Conservation (phyloP, 2,329 filamentous ascomycete species). For the Chaetomium sp. region DNA sequence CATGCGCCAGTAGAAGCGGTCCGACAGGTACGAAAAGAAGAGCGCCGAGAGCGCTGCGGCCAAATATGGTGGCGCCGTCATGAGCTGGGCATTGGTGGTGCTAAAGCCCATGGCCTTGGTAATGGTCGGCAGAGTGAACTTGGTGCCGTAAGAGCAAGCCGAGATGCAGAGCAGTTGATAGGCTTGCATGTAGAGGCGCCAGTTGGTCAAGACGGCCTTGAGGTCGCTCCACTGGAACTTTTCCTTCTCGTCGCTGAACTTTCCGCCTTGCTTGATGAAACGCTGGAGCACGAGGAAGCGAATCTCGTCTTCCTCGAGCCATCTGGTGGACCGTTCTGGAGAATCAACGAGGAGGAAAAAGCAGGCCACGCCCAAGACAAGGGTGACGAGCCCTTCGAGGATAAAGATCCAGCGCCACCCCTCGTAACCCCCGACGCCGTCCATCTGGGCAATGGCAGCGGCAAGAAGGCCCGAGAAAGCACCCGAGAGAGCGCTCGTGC, state of each 20-base stretch:
- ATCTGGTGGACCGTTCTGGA: background rate
- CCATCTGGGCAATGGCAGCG: conserved; percentile 10
- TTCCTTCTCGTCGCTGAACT: conserved; percentile 13
- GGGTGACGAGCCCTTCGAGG: conserved; percentile 2
- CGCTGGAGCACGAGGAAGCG: conserved; percentile 6
- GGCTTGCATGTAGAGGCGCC: conserved; percentile 11
- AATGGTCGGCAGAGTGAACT: conserved; percentile 8
- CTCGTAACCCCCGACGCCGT: conserved; percentile 4
- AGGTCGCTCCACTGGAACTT: conserved; percentile 10
- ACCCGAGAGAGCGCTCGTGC: conserved; percentile 11
- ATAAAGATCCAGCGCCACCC: conserved; percentile 10
- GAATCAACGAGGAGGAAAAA: conserved; percentile 4
- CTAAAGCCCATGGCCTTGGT: conserved; percentile 11
- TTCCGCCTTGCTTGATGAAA: conserved; percentile 11
- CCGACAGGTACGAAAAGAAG: conserved; percentile 12
- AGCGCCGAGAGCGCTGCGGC: conserved; percentile 3
- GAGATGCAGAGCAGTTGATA: conserved; percentile 13
- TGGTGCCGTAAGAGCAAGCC: conserved; percentile 11
- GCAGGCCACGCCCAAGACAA: conserved; percentile 4
- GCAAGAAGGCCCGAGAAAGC: conserved; percentile 8
- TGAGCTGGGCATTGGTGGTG: conserved; percentile 11
- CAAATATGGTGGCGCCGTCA: conserved; percentile 2
- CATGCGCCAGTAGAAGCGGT: conserved; percentile 13
- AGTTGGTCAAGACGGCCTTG: conserved; percentile 8
- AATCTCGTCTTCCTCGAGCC: background rate